Conservation (phyloP, 2,329 filamentous ascomycete genomes). For the Monilinia vaccinii-corymbosi region DNA sequence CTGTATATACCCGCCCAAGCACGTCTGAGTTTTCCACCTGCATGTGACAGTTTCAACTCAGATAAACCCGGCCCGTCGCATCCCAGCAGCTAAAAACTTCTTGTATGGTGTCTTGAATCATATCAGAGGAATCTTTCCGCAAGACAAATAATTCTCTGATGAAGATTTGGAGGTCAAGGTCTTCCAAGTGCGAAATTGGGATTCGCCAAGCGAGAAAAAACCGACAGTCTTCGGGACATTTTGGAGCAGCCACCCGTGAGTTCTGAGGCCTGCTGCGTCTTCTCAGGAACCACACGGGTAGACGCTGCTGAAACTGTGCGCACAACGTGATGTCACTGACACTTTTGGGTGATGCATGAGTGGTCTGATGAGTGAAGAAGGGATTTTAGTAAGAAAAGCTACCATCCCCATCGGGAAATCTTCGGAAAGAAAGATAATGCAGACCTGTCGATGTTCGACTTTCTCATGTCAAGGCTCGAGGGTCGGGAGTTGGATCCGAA, state of each 20-base stretch:
- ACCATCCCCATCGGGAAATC: neutral
- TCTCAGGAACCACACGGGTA: neutral
- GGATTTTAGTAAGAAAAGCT: neutral
- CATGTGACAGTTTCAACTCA: neutral
- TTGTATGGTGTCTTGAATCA: constrained; percentile 1
- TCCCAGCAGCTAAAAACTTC: neutral
- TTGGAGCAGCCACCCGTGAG: constrained; percentile 2
- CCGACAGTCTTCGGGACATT: constrained; percentile 1
- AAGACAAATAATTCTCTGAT: neutral
- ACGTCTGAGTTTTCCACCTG: neutral
- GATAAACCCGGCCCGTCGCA: neutral
- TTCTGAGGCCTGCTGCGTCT: neutral
- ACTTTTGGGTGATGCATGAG: neutral
- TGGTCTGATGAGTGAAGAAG: neutral
- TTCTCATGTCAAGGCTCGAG: neutral
- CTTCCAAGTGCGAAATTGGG: neutral
- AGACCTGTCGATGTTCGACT: neutral
- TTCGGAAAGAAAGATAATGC: neutral
- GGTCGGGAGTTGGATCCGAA: neutral
- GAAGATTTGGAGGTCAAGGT: neutral
- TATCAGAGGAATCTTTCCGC: neutral
- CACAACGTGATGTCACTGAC: constrained; percentile 9
- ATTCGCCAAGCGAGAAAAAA: neutral
- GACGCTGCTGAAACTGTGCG: neutral
- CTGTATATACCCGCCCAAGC: neutral